Evolutionary conservation across 192 early-diverging fungal species (phyloP).

Genomic region (Spizellomyces sp.): DNA sequence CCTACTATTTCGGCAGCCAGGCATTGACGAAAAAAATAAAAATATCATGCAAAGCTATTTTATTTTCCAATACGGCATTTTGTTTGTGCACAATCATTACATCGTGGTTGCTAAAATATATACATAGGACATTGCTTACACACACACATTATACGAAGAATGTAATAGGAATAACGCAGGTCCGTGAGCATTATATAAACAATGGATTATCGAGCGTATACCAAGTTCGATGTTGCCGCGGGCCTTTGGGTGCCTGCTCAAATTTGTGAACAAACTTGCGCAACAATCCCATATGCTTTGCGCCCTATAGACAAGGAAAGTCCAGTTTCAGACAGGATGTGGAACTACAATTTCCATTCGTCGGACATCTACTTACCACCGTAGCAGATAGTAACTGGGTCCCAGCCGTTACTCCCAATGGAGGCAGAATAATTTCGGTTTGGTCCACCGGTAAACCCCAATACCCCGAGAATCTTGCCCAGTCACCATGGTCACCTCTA

Average conservation of each 20-base stretch:
- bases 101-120: too few species aligned
- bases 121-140: neutral
- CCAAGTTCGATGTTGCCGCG: conserved; percentile 33
- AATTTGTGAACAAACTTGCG: conserved; percentile 25
- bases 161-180: neutral
- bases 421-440: conserved; percentile 21
- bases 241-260: conserved; percentile 29
- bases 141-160: neutral
- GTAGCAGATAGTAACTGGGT: conserved; percentile 18
- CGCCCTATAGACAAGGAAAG: conserved; percentile 6
- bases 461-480: conserved; percentile 26
- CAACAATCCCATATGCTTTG: conserved; percentile 23
- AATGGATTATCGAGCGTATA: conserved; percentile 26
- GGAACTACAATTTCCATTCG: neutral
- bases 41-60: too few species aligned
- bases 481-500: conserved; percentile 19
- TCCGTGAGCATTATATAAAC: neutral
- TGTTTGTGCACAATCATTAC: too few species aligned
- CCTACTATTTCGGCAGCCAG: too few species aligned
- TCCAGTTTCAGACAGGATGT: neutral
- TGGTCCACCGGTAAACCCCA: conserved; percentile 32
- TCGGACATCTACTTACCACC: conserved; percentile 3
- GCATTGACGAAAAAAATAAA: too few species aligned
- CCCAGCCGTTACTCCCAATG: conserved; percentile 26
- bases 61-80: too few species aligned